These are phyloP conservation scores for Tilletiopsis washingtonensis DNA, from an alignment of 1,284 basidiomycete species.

Conservation along the genomic window DNA sequence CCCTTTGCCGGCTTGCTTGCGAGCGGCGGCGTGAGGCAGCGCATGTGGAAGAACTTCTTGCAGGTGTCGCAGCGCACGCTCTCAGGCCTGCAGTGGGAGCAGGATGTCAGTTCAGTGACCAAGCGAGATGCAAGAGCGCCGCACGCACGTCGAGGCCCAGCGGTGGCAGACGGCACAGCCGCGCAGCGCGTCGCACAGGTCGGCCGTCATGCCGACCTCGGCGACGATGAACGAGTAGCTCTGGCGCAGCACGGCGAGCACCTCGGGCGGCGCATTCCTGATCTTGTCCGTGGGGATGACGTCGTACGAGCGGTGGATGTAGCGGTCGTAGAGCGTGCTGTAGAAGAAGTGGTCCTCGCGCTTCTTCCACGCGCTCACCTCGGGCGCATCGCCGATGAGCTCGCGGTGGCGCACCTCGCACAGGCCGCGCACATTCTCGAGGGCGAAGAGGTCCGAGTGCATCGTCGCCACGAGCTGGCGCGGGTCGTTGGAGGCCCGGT, in stretches of 20 bases:
- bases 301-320: conserved; percentile 96
- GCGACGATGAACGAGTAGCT: conserved; percentile 92
- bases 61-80: conserved; percentile 89
- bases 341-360: conserved; percentile 92
- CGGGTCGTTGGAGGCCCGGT: conserved; percentile 73
- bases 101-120: conserved; percentile 2
- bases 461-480: conserved; percentile 86
- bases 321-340: conserved; percentile 86
- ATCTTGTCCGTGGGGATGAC: conserved; percentile 79
- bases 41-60: conserved; percentile 90
- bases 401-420: conserved; percentile 89
- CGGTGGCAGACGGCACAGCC: conserved; percentile 72
- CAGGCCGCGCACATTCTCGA: conserved; percentile 79
- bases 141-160: conserved; percentile 75
- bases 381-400: conserved; percentile 64
- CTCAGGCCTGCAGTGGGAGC: conserved; percentile 58
- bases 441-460: conserved; percentile 86
- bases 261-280: conserved; percentile 58
- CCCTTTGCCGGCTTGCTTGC: conserved; percentile 89
- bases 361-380: conserved; percentile 89
- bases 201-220: conserved; percentile 82
- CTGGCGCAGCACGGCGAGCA: conserved; percentile 54
- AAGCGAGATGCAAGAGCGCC: conserved; percentile 4
- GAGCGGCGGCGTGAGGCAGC: conserved; percentile 85
- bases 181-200: conserved; percentile 77